A percentile compares a stretch with the other conserved stretches of the same genome.
Conservation (phyloP, 192 early-diverging fungal genomes). For the Rhizophagus clarus region DNA sequence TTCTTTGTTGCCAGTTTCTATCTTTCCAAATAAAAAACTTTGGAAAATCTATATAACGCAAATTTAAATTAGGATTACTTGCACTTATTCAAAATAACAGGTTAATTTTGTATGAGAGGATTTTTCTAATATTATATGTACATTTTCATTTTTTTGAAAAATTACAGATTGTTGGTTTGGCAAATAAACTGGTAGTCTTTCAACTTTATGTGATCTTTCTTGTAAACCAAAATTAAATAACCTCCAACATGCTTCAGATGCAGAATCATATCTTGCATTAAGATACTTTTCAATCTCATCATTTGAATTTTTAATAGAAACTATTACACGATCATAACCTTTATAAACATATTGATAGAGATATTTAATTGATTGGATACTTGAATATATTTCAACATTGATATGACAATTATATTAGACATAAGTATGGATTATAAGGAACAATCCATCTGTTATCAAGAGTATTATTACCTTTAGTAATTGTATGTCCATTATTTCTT, state of each 20-base stretch:
- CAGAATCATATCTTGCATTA: slow-evolving; percentile 36
- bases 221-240: slow-evolving; percentile 40
- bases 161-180: slow-evolving; percentile 23
- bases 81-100: slow-evolving; percentile 24
- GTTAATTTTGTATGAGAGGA: slow-evolving; percentile 9
- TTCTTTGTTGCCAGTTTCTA: background rate
- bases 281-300: slow-evolving; percentile 28
- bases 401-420: slow-evolving; percentile 43
- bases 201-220: slow-evolving; percentile 29
- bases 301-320: background rate
- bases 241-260: slow-evolving; percentile 38
- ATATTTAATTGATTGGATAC: slow-evolving; percentile 38
- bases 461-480: background rate
- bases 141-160: background rate
- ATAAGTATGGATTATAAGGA: slow-evolving; percentile 40
- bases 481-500: background rate
- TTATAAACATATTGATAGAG: slow-evolving; percentile 36
- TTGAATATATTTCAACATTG: slow-evolving; percentile 42
- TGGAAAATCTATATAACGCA: slow-evolving; percentile 16
- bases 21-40: slow-evolving; percentile 23
- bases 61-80: slow-evolving; percentile 10
- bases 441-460: slow-evolving; percentile 40
- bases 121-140: background rate
- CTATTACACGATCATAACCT: slow-evolving; percentile 25
- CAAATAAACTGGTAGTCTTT: slow-evolving; percentile 34